Evolutionary conservation across 768 basidiomycete genomes (phyloP).

Genomic region (Solioccasus polychromus): DNA sequence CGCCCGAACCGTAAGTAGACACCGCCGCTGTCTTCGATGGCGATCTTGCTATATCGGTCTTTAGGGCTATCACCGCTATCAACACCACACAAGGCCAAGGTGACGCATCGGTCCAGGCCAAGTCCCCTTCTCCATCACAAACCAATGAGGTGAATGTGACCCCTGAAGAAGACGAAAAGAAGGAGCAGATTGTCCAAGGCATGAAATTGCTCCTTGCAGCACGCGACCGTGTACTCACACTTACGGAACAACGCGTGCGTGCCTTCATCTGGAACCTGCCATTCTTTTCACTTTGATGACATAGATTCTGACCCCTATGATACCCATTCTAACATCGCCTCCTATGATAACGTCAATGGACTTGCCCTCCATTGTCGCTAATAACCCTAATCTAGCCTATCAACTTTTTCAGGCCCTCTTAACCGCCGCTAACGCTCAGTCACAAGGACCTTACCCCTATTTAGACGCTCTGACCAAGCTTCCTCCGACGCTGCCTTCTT

Average conservation of each 20-base stretch:
- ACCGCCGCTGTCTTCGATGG: neutral
- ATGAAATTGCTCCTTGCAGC: constrained; percentile 69
- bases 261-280: neutral
- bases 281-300: constrained; percentile 1
- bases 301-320: constrained; percentile 55
- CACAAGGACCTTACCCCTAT: constrained; percentile 43
- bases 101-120: constrained; percentile 1
- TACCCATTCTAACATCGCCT: constrained; percentile 41
- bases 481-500: constrained; percentile 69
- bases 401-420: constrained; percentile 62
- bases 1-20: constrained; percentile 45
- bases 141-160: constrained; percentile 27
- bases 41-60: constrained; percentile 16
- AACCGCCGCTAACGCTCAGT: constrained; percentile 31
- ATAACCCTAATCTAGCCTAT: constrained; percentile 69
- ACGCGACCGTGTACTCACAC: constrained; percentile 67
- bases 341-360: constrained; percentile 66
- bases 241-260: constrained; percentile 70
- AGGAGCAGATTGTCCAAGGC: constrained; percentile 56
- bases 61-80: constrained; percentile 15
- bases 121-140: constrained; percentile 1
- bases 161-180: constrained; percentile 53
- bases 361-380: constrained; percentile 59
- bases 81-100: constrained; percentile 6
- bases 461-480: constrained; percentile 62